Base-by-base conservation (phyloP, 768 basidiomycete species). In the Megacollybia marginata region DNA sequence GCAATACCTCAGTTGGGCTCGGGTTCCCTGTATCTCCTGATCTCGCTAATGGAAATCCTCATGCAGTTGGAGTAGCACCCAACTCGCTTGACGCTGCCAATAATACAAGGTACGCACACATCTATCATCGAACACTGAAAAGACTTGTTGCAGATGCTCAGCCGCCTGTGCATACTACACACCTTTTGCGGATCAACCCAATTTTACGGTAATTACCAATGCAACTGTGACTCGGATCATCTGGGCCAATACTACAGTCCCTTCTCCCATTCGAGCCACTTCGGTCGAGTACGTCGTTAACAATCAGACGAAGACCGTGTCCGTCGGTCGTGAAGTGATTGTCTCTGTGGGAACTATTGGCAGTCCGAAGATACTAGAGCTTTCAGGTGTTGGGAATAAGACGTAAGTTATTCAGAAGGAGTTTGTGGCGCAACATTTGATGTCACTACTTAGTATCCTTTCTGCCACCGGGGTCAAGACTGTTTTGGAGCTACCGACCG, bases 191-290 rank as follows among this genome's bases (percentile, higher is more conserved):
- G 45, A 52, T 9, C 46, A 60, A 12, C 53, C 71, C n/a, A 85
- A 85, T 57, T 69, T 83, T 36, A 68, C 69, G 42, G 74, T 85
- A 42, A 65, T 84, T 33, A 71, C 77, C 7, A 76, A 77, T 52
- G 70, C 74, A 11, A 78, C 75, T 15, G 82, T 77, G 28, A 76
- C 79, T 0, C 67, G 70, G 42, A 64, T 85, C 38, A 52, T 79
- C 23, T 79, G 66, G 67, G 38, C 38, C 15, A 40, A 40, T 40
- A 40, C 38, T 13, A 40, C 38, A 28, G 23, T 6, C 6, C 6
- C 23, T 28, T 28, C 23, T 28, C 23, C 6, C 23, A 28, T 28
- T 28, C 23, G 65, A n/a, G 80, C 76, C 5, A 68, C 63, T 34
- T 69, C 66, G 8, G 71, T 82, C 33, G 70, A 72, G 54, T 82